These are phyloP conservation scores for Microdochium paspali DNA, from an alignment of 2,329 filamentous ascomycete genomes.

Conservation along the genomic window DNA sequence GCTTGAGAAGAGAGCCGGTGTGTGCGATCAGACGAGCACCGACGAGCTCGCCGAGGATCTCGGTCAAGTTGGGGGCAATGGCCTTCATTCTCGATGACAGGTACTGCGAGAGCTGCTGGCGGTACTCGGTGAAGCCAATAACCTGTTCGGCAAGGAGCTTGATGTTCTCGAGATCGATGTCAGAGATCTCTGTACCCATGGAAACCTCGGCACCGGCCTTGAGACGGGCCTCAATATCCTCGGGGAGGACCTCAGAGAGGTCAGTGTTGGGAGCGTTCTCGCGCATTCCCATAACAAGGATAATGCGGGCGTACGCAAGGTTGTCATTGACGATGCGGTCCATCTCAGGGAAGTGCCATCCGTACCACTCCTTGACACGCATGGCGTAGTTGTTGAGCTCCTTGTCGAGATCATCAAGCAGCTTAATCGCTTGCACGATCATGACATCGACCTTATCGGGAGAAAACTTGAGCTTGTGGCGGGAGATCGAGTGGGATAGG, in stretches of 20 bases:
- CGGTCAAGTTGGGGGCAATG: slow-evolving; percentile 91
- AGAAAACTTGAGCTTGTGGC: slow-evolving; percentile 97
- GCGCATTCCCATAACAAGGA: slow-evolving; percentile 83
- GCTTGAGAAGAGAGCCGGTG: slow-evolving; percentile 84
- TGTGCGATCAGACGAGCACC: slow-evolving; percentile 93
- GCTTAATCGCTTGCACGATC: slow-evolving; percentile 94
- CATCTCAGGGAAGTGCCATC: slow-evolving; percentile 99
- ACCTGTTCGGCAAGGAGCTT: slow-evolving; percentile 87
- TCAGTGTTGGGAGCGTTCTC: slow-evolving; percentile 68
- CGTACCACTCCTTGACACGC: slow-evolving; percentile 99
- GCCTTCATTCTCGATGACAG: slow-evolving; percentile 90
- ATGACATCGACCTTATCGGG: slow-evolving; percentile 98
- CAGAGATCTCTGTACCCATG: slow-evolving; percentile 96
- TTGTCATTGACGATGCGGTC: slow-evolving; percentile 97
- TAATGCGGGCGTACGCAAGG: slow-evolving; percentile 81
- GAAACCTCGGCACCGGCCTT: slow-evolving; percentile 93
- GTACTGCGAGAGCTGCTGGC: slow-evolving; percentile 79
- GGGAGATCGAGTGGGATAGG: slow-evolving; percentile 91
- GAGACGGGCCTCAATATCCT: slow-evolving; percentile 85
- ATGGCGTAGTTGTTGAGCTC: slow-evolving; percentile 98
- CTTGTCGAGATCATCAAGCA: slow-evolving; percentile 95
- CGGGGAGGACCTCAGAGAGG: slow-evolving; percentile 82
- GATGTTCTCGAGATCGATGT: slow-evolving; percentile 89
- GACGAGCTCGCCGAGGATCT: slow-evolving; percentile 85
- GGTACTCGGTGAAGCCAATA: slow-evolving; percentile 83